phyloP scores from a whole-genome alignment of 371 early-diverging fungal genomes.

The Apophysomyces variabilis region DNA sequence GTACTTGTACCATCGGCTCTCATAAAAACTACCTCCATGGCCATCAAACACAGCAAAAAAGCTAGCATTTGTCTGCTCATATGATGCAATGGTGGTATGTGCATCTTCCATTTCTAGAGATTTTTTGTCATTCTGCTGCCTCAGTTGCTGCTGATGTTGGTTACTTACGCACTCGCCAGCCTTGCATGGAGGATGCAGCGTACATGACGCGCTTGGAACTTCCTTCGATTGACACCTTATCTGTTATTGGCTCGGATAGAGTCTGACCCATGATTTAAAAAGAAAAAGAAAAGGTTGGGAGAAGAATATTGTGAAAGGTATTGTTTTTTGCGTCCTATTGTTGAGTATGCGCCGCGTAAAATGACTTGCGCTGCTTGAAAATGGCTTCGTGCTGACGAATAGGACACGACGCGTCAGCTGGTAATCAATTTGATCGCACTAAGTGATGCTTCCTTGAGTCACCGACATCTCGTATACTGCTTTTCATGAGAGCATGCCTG shows the following conservation, averaged over 20 bases:
- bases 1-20: too few species aligned
- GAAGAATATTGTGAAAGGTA: background rate
- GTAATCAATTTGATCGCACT: too few species aligned
- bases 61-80: constrained; percentile 61
- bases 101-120: constrained; percentile 95
- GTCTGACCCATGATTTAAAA: constrained; percentile 86
- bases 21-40: constrained; percentile 78
- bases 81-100: constrained; percentile 82
- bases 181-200: constrained; percentile 95
- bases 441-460: too few species aligned
- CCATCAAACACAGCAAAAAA: constrained; percentile 98
- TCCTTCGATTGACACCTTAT: constrained; percentile 80
- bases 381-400: too few species aligned
- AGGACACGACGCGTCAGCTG: too few species aligned
- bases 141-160: background rate
- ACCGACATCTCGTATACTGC: too few species aligned
- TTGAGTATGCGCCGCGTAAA: too few species aligned
- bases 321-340: too few species aligned
- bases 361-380: too few species aligned
- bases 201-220: constrained; percentile 76
- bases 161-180: constrained; percentile 93
- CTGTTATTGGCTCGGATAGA: constrained; percentile 91
- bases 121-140: background rate
- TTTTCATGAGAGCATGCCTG: too few species aligned
- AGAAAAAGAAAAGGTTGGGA: constrained; percentile 2